These are phyloP conservation scores for Cardamine chenopodiifolia DNA, from an alignment of 345 rosid species.

Conservation along the genomic window DNA sequence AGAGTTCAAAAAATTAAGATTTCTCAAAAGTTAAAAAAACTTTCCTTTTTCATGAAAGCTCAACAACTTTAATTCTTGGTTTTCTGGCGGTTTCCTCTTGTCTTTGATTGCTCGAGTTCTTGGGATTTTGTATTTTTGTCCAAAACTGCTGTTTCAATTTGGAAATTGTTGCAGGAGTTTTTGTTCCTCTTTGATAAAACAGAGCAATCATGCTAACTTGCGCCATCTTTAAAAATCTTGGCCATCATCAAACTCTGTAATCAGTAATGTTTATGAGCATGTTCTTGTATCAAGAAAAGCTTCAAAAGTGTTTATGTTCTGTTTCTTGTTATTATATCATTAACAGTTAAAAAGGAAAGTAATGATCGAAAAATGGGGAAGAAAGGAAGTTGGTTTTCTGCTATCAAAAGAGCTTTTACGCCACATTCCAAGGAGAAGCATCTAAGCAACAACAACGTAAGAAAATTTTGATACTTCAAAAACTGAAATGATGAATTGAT, in stretches of 20 bases:
- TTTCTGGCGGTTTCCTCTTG: conserved; percentile 33
- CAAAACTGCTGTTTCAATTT: conserved; percentile 12
- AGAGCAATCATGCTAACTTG: conserved; percentile 28
- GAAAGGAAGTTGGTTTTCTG: conserved; percentile 94
- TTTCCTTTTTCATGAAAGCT: conserved; percentile 32
- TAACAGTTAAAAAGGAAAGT: conserved; percentile 49
- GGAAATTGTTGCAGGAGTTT: conserved; percentile 17
- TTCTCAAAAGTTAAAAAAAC: conserved; percentile 12
- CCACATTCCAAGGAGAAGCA: conserved; percentile 74
- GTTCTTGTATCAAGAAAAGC: conserved; percentile 23
- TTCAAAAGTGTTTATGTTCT: conserved; percentile 16
- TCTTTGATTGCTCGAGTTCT: conserved; percentile 14
- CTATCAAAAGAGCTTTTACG: conserved; percentile 81
- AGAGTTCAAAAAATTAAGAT: conserved; percentile 32
- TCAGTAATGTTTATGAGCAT: not conserved
- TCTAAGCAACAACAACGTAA: conserved; percentile 58
- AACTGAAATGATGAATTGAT: not conserved
- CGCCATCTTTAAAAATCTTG: not conserved
- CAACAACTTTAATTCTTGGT: conserved; percentile 41
- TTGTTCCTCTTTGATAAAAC: conserved; percentile 14
- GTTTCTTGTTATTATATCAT: conserved; percentile 15
- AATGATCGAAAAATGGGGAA: conserved; percentile 87
- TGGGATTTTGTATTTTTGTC: not conserved
- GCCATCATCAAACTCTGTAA: conserved; percentile 16
- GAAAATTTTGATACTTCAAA: conserved; percentile 2